Conservation (phyloP, 352 stramenopile species). For the Globisporangium sylvaticum region DNA sequence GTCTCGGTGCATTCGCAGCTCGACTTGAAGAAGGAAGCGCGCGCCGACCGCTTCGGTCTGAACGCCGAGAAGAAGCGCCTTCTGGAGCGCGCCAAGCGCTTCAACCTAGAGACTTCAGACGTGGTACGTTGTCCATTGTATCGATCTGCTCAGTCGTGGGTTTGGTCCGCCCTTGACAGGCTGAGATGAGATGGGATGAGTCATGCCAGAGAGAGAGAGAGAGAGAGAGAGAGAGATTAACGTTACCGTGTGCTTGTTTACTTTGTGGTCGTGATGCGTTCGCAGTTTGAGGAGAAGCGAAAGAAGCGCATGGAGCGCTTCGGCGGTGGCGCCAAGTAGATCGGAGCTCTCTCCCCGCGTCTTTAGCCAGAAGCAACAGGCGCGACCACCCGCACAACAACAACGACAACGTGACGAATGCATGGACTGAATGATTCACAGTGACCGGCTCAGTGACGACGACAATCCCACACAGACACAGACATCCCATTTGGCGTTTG, state of each 20-base stretch:
- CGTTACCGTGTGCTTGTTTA: neutral
- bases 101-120: slow-evolving; percentile 77
- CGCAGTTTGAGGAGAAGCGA: slow-evolving; percentile 72
- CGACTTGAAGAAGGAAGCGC: slow-evolving; percentile 77
- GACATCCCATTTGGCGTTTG: neutral
- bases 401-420: slow-evolving; percentile 1
- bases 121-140: slow-evolving; percentile 35
- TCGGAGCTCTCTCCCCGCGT: too few relatives aligned
- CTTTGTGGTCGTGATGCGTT: neutral
- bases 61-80: slow-evolving; percentile 79
- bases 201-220: neutral
- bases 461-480: neutral
- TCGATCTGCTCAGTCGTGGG: neutral
- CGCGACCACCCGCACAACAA: too few relatives aligned
- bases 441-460: neutral
- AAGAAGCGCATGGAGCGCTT: slow-evolving; percentile 74
- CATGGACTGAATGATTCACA: neutral
- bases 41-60: slow-evolving; percentile 77
- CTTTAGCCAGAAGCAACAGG: slow-evolving; percentile 14
- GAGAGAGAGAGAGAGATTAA: neutral
- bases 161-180: slow-evolving; percentile 5
- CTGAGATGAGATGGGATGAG: neutral
- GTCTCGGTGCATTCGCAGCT: slow-evolving; percentile 29
- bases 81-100: slow-evolving; percentile 81
- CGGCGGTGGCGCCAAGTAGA: slow-evolving; percentile 19